A percentile compares a stretch with the other conserved stretches of the same genome.
phyloP scores from a whole-genome alignment of 768 basidiomycete genomes.

The Piloderma croceum region DNA sequence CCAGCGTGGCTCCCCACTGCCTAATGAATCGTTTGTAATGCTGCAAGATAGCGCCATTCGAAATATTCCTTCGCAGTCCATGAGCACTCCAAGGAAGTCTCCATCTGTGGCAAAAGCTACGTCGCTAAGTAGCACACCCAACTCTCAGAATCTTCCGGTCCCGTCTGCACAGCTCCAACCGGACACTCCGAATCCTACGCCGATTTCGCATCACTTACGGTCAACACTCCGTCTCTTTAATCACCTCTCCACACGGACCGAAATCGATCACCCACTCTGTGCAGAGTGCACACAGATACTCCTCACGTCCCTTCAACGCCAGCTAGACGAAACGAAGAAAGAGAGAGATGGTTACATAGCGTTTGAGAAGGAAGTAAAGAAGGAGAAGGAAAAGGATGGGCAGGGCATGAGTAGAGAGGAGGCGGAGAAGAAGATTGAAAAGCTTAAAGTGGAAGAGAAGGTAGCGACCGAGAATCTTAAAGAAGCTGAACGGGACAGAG shows the following conservation, averaged over 20 bases:
- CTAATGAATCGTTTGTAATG: conserved; percentile 88
- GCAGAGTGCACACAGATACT: conserved; percentile 88
- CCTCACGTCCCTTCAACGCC: conserved; percentile 64
- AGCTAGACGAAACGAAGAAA: conserved; percentile 85
- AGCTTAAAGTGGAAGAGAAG: conserved; percentile 61
- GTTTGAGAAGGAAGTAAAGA: conserved; percentile 83
- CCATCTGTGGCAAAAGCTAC: conserved; percentile 22
- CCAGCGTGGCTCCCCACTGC: conserved; percentile 47
- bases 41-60: conserved; percentile 78
- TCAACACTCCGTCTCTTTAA: conserved; percentile 73
- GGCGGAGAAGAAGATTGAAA: conserved; percentile 67
- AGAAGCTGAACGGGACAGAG: conserved; percentile 70
- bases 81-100: conserved; percentile 22
- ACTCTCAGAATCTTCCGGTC: too few species aligned
- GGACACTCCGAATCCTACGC: conserved; percentile 59
- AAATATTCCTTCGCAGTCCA: conserved; percentile 53
- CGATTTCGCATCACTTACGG: conserved; percentile 72
- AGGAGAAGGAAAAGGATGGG: conserved; percentile 69
- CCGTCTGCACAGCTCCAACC: conserved; percentile 43
- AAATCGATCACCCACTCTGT: conserved; percentile 91
- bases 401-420: conserved; percentile 58
- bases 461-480: conserved; percentile 70
- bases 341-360: conserved; percentile 91
- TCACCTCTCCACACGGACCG: conserved; percentile 67
- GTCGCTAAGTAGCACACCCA: too few species aligned